These are phyloP conservation scores for Yueomyces sp. DNA, from an alignment of 805 yeast genomes.

Conservation along the genomic window DNA sequence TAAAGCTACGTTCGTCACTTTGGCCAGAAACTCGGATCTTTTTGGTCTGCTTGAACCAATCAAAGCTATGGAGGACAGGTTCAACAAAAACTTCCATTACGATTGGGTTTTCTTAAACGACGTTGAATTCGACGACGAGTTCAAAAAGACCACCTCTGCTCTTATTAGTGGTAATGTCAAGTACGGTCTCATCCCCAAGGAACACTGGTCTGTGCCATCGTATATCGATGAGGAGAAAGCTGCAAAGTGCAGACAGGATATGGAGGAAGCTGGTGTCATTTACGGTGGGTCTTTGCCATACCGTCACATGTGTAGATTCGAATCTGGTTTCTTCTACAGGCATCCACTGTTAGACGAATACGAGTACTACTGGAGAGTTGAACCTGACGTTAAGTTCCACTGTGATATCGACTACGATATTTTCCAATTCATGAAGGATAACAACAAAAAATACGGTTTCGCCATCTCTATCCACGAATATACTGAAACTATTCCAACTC, in stretches of 20 bases:
- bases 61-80: slow-evolving; percentile 63
- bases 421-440: slow-evolving; percentile 69
- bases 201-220: slow-evolving; percentile 86
- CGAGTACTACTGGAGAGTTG: slow-evolving; percentile 90
- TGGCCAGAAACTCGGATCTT: slow-evolving; percentile 60
- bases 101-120: slow-evolving; percentile 93
- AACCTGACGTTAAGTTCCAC: slow-evolving; percentile 62
- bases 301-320: slow-evolving; percentile 85
- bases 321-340: slow-evolving; percentile 74
- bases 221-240: slow-evolving; percentile 69
- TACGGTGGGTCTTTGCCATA: slow-evolving; percentile 67
- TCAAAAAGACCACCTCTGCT: slow-evolving; percentile 38
- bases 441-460: slow-evolving; percentile 62
- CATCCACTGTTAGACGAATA: slow-evolving; percentile 54
- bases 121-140: slow-evolving; percentile 57
- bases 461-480: slow-evolving; percentile 64
- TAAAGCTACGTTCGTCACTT: slow-evolving; percentile 33
- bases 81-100: slow-evolving; percentile 61
- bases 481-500: slow-evolving; percentile 55
- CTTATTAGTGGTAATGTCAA: slow-evolving; percentile 55
- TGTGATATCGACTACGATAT: slow-evolving; percentile 74
- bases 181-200: slow-evolving; percentile 61
- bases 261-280: slow-evolving; percentile 37
- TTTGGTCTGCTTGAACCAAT: slow-evolving; percentile 46
- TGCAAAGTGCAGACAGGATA: slow-evolving; percentile 38